phyloP scores from a whole-genome alignment of 2,329 filamentous ascomycete species.

The Cercospora berteroae region DNA sequence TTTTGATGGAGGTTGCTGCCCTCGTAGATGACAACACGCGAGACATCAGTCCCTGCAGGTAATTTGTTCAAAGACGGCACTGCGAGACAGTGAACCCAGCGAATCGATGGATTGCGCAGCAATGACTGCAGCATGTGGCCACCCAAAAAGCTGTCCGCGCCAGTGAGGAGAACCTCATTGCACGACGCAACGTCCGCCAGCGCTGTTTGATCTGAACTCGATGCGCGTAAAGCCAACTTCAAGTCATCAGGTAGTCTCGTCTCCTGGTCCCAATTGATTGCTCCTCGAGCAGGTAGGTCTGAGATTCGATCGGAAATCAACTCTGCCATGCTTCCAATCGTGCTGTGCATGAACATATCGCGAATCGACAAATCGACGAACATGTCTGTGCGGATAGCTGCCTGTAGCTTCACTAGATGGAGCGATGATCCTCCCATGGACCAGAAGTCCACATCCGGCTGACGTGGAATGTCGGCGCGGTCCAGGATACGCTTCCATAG shows the following conservation, averaged over 20 bases:
- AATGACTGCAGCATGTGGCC: slow-evolving; percentile 42
- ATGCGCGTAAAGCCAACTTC: background rate
- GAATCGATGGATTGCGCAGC: slow-evolving; percentile 34
- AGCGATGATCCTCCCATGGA: slow-evolving; percentile 45
- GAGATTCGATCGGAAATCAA: slow-evolving; percentile 27
- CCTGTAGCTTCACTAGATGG: slow-evolving; percentile 42
- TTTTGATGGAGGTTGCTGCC: slow-evolving; percentile 17
- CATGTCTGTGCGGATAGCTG: slow-evolving; percentile 38
- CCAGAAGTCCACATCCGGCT: slow-evolving; percentile 43
- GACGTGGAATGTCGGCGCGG: slow-evolving; percentile 17
- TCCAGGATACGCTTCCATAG: slow-evolving; percentile 20
- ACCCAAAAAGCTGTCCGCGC: slow-evolving; percentile 46
- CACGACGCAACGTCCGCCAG: background rate
- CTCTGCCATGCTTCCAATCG: slow-evolving; percentile 43
- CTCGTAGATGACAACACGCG: slow-evolving; percentile 31
- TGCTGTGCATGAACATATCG: slow-evolving; percentile 42
- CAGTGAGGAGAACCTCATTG: slow-evolving; percentile 39
- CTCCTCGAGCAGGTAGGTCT: slow-evolving; percentile 8
- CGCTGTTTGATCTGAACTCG: background rate
- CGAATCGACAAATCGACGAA: slow-evolving; percentile 35
- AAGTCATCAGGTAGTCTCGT: slow-evolving; percentile 28
- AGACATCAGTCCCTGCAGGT: slow-evolving; percentile 36
- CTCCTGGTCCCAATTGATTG: slow-evolving; percentile 45
- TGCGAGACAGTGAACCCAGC: slow-evolving; percentile 48
- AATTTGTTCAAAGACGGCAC: slow-evolving; percentile 35